Evolutionary conservation across 2,329 filamentous ascomycete species (phyloP).

Genomic region (Aspergillus amoenus): DNA sequence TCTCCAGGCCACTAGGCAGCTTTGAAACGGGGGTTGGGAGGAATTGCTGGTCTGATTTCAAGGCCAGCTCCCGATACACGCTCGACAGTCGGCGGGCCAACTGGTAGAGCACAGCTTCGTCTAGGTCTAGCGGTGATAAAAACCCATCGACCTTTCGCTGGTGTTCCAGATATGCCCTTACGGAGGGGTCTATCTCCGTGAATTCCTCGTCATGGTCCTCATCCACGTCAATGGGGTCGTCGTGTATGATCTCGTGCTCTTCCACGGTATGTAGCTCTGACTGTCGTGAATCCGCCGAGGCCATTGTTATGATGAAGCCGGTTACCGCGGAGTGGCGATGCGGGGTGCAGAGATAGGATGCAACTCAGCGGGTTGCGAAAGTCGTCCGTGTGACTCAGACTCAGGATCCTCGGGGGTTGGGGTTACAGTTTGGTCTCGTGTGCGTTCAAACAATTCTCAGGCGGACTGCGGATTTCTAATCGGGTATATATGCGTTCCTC

Average conservation of each 20-base stretch:
- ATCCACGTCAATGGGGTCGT: slow-evolving; percentile 32
- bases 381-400: slow-evolving; percentile 12
- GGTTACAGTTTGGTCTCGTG: slow-evolving; percentile 6
- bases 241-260: slow-evolving; percentile 28
- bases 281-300: slow-evolving; percentile 23
- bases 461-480: slow-evolving; percentile 4
- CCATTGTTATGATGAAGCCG: slow-evolving; percentile 21
- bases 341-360: slow-evolving; percentile 11
- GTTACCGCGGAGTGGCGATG: slow-evolving; percentile 3
- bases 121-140: slow-evolving; percentile 40
- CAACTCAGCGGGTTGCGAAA: slow-evolving; percentile 3
- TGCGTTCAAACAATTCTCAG: not conserved
- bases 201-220: slow-evolving; percentile 37
- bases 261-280: slow-evolving; percentile 28
- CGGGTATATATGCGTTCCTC: slow-evolving; percentile 9
- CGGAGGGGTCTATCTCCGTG: slow-evolving; percentile 28
- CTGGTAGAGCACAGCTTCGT: slow-evolving; percentile 45
- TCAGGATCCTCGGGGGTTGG: slow-evolving; percentile 2
- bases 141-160: slow-evolving; percentile 42
- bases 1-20: slow-evolving; percentile 52
- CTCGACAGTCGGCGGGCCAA: slow-evolving; percentile 47
- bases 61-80: slow-evolving; percentile 45
- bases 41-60: slow-evolving; percentile 48
- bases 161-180: slow-evolving; percentile 30
- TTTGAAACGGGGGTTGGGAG: slow-evolving; percentile 48